Evolutionary conservation across 805 yeast genomes (phyloP).

Genomic region (Lipomyces yamanashiensis): DNA sequence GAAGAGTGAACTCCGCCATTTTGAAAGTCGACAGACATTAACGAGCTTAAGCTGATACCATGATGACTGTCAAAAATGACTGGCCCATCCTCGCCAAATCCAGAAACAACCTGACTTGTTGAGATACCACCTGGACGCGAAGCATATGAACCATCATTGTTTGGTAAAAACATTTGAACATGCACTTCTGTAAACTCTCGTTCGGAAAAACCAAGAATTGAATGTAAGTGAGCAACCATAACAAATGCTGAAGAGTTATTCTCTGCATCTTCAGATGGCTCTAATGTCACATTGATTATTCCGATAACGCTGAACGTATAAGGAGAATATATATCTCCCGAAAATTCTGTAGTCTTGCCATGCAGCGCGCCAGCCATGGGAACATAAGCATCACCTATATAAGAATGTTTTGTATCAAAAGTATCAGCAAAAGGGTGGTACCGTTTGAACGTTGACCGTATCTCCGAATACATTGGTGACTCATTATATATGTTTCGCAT

Average conservation of each 20-base stretch:
- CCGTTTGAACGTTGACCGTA: background rate
- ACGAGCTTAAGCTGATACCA: constrained; percentile 17
- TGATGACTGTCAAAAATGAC: constrained; percentile 29
- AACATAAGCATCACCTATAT: constrained; percentile 30
- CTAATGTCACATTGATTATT: constrained; percentile 20
- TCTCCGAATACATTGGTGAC: constrained; percentile 26
- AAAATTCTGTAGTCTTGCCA: constrained; percentile 15
- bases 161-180: constrained; percentile 26
- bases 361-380: constrained; percentile 20
- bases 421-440: constrained; percentile 16
- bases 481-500: constrained; percentile 28
- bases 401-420: constrained; percentile 14
- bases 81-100: constrained; percentile 33
- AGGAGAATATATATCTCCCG: constrained; percentile 38
- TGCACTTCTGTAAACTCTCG: constrained; percentile 39
- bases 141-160: constrained; percentile 5
- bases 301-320: constrained; percentile 37
- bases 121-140: constrained; percentile 30
- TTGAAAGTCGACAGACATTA: background rate
- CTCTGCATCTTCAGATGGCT: constrained; percentile 13
- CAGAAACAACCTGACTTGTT: constrained; percentile 26
- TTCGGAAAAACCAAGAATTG: constrained; percentile 36
- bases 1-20: constrained; percentile 4
- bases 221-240: constrained; percentile 20
- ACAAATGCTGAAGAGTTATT: constrained; percentile 9